Percentiles rank a stretch among this genome's conserved stretches.
Evolutionary conservation across 2,329 filamentous ascomycete species (phyloP).

Genomic region (Claviceps paspali): DNA sequence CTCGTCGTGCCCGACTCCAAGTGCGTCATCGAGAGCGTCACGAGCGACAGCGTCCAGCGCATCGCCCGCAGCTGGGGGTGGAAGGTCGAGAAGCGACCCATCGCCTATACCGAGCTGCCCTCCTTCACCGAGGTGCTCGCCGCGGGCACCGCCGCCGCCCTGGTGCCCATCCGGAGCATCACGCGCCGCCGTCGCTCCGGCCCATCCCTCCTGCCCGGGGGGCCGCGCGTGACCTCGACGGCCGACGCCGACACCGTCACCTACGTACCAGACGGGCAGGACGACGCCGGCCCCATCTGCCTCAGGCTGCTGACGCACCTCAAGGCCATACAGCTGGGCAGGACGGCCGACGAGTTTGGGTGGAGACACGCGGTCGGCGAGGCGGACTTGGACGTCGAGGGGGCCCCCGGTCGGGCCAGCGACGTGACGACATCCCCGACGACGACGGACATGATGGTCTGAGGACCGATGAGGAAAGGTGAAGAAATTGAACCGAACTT

Average conservation of each 20-base stretch:
- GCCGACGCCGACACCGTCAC: slow-evolving; percentile 31
- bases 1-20: slow-evolving; percentile 78
- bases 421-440: too few species aligned
- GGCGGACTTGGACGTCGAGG: slow-evolving; percentile 28
- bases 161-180: slow-evolving; percentile 87
- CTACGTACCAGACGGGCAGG: slow-evolving; percentile 38
- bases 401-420: too few species aligned
- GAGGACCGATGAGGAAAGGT: too few species aligned
- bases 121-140: slow-evolving; percentile 63
- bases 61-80: slow-evolving; percentile 70
- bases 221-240: slow-evolving; percentile 24
- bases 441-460: too few species aligned
- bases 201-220: too few species aligned
- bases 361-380: slow-evolving; percentile 45
- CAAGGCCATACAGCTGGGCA: slow-evolving; percentile 75
- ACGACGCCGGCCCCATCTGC: slow-evolving; percentile 61
- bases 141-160: slow-evolving; percentile 76
- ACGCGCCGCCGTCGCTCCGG: slow-evolving; percentile 44
- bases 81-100: slow-evolving; percentile 62
- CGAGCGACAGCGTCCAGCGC: slow-evolving; percentile 60
- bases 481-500: too few species aligned
- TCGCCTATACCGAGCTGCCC: slow-evolving; percentile 45
- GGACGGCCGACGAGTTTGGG: slow-evolving; percentile 58
- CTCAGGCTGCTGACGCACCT: slow-evolving; percentile 58
- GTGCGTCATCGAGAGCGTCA: slow-evolving; percentile 78